phyloP scores from a whole-genome alignment of 2,329 filamentous ascomycete genomes.

The Dothidotthia symphoricarpi region DNA sequence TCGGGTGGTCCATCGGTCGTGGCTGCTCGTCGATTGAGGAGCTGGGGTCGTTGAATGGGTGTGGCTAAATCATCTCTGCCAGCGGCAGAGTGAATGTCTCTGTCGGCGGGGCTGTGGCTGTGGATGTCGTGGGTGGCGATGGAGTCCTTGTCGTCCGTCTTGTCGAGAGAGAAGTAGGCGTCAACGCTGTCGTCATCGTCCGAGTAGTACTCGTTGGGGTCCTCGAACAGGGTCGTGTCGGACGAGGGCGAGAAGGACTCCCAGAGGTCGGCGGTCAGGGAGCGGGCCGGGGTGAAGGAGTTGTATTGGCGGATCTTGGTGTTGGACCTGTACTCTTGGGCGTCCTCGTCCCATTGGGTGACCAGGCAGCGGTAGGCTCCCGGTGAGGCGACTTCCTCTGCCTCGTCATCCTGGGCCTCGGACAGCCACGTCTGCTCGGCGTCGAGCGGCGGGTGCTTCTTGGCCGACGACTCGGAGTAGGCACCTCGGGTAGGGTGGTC shows the following conservation, averaged over 20 bases:
- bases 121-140: neutral
- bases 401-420: too few species aligned
- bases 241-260: slow-evolving; percentile 15
- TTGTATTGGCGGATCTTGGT: too few species aligned
- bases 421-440: slow-evolving; percentile 1
- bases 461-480: neutral
- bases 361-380: too few species aligned
- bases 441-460: slow-evolving; percentile 2
- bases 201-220: slow-evolving; percentile 14
- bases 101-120: slow-evolving; percentile 7
- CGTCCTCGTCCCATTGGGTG: too few species aligned
- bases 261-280: slow-evolving; percentile 4
- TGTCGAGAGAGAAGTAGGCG: too few species aligned
- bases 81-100: slow-evolving; percentile 6
- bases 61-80: neutral
- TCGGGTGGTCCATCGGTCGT: too few species aligned
- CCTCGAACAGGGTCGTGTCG: slow-evolving; percentile 21
- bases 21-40: too few species aligned
- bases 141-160: too few species aligned
- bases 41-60: too few species aligned
- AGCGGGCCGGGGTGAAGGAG: slow-evolving; percentile 8
- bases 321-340: too few species aligned
- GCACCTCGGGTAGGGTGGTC: neutral
- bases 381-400: too few species aligned
- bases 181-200: too few species aligned